Evolutionary conservation across 1,284 basidiomycete genomes (phyloP).

Genomic region (Tremellales sp.): DNA sequence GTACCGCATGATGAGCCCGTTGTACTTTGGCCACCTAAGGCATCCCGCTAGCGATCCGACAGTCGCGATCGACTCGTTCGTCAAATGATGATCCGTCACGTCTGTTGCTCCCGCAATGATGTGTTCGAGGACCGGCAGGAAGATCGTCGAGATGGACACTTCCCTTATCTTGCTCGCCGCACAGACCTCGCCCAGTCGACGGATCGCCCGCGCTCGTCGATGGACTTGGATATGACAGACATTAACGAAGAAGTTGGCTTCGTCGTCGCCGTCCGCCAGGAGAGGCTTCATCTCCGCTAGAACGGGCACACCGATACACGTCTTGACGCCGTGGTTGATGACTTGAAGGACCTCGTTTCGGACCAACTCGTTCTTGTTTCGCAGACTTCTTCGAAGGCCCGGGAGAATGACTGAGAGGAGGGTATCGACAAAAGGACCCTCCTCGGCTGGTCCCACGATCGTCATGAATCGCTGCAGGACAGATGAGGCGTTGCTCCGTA

Average conservation of each 20-base stretch:
- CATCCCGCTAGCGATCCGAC: slow-evolving; percentile 70
- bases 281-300: slow-evolving; percentile 77
- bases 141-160: slow-evolving; percentile 72
- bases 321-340: slow-evolving; percentile 68
- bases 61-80: slow-evolving; percentile 81
- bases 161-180: slow-evolving; percentile 68
- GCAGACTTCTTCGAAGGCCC: slow-evolving; percentile 74
- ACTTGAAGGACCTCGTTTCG: slow-evolving; percentile 80
- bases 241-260: slow-evolving; percentile 97
- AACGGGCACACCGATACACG: slow-evolving; percentile 59
- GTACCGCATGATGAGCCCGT: slow-evolving; percentile 75
- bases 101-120: slow-evolving; percentile 67
- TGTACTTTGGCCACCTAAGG: slow-evolving; percentile 82
- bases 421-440: slow-evolving; percentile 49
- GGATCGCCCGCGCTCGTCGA: slow-evolving; percentile 80
- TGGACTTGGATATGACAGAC: slow-evolving; percentile 92
- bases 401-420: slow-evolving; percentile 72
- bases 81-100: slow-evolving; percentile 78
- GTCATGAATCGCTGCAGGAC: slow-evolving; percentile 76
- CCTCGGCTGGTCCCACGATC: slow-evolving; percentile 54
- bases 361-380: slow-evolving; percentile 81
- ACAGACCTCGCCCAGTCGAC: slow-evolving; percentile 76
- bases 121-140: slow-evolving; percentile 81
- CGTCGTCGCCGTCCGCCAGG: slow-evolving; percentile 85
- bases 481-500: slow-evolving; percentile 77